A percentile compares a stretch with the other conserved stretches of the same genome.
phyloP scores from a whole-genome alignment of 2,329 filamentous ascomycete genomes.

The Hyphodiscus sp. region DNA sequence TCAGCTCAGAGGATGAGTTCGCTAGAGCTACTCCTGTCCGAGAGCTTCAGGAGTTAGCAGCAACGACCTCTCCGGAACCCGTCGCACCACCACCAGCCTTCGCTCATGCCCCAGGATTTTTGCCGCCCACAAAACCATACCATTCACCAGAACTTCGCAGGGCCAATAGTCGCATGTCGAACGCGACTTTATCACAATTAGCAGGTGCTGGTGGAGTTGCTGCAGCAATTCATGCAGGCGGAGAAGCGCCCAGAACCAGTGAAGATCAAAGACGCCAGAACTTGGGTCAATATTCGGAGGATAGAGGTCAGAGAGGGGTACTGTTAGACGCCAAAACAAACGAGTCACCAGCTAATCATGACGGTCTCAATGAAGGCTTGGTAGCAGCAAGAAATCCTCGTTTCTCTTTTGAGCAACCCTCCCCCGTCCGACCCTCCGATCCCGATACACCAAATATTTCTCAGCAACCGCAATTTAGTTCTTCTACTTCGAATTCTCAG shows the following conservation, averaged over 20 bases:
- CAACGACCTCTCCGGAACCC: constrained; percentile 57
- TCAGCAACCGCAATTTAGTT: constrained; percentile 14
- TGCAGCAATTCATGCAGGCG: constrained; percentile 35
- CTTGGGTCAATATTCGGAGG: constrained; percentile 23
- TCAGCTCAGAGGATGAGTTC: constrained; percentile 53
- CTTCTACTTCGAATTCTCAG: constrained; percentile 5
- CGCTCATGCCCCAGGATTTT: constrained; percentile 64
- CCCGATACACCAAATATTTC: constrained; percentile 12
- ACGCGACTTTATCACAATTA: constrained; percentile 73
- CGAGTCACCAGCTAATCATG: constrained; percentile 30
- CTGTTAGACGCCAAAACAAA: constrained; percentile 29
- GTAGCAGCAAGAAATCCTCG: constrained; percentile 26
- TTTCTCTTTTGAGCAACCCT: constrained; percentile 25
- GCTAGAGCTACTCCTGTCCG: constrained; percentile 36
- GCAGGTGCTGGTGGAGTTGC: constrained; percentile 56
- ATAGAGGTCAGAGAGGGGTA: constrained; percentile 35
- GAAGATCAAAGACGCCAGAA: constrained; percentile 20
- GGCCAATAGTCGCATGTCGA: constrained; percentile 79
- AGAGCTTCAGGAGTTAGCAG: constrained; percentile 50
- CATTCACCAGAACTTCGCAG: constrained; percentile 71
- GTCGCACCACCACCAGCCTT: constrained; percentile 76
- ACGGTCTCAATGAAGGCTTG: constrained; percentile 30
- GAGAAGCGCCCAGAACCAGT: constrained; percentile 11
- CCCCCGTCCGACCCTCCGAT: constrained; percentile 13
- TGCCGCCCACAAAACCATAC: constrained; percentile 63